Percentiles rank a stretch among this genome's conserved stretches.
Evolutionary conservation across 192 early-diverging fungal genomes (phyloP).

Genomic region (Mortierella claussenii): DNA sequence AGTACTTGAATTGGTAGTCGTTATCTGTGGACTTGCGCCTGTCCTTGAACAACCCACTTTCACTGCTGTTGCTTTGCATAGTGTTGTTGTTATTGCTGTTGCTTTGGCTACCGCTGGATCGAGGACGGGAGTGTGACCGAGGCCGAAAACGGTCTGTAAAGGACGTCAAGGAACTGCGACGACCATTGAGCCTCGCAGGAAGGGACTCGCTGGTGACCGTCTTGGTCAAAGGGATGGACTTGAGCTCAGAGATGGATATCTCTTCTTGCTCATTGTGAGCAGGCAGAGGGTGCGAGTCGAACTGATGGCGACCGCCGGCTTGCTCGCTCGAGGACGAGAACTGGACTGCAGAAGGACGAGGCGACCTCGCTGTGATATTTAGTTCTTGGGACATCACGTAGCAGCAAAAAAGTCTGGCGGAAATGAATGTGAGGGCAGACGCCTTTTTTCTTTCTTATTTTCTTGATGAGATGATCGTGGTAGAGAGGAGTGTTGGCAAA

Average conservation of each 20-base stretch:
- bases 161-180: constrained; percentile 9
- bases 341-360: not conserved
- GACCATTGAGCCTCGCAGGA: not conserved
- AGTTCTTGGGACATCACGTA: too few relatives aligned
- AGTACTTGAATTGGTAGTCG: constrained; percentile 14
- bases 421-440: too few relatives aligned
- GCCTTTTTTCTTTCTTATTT: too few relatives aligned
- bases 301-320: not conserved
- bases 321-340: not conserved
- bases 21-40: constrained; percentile 9
- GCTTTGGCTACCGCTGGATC: not conserved
- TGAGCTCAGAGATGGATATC: not conserved
- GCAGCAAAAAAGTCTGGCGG: too few relatives aligned
- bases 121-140: constrained; percentile 9
- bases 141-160: constrained; percentile 31
- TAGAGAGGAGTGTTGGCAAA: too few relatives aligned
- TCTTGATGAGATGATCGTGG: too few relatives aligned
- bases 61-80: not conserved
- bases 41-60: too few relatives aligned
- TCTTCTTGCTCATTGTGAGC: not conserved
- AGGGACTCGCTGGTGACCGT: constrained; percentile 6
- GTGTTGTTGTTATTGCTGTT: not conserved
- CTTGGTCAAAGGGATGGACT: constrained; percentile 2
- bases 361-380: too few relatives aligned
- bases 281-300: too few relatives aligned